These are phyloP conservation scores for Saraca asoca DNA, from an alignment of 331 rosid genomes.

Conservation along the genomic window DNA sequence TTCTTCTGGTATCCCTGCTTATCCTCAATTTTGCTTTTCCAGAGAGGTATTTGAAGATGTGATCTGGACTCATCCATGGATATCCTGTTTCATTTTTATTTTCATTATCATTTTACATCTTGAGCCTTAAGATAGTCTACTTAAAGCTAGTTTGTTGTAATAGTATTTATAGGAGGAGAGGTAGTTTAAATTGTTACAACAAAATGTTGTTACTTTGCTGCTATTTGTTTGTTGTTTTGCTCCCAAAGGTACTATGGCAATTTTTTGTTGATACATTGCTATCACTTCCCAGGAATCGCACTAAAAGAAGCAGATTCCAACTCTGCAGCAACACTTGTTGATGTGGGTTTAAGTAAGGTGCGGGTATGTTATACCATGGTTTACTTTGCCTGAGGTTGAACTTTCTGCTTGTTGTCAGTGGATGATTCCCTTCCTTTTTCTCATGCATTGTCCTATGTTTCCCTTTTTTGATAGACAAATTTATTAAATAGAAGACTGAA, in stretches of 20 bases:
- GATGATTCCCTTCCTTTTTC: slow-evolving; percentile 5
- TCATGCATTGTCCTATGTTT: background rate
- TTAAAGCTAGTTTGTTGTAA: too few relatives aligned
- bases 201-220: too few relatives aligned
- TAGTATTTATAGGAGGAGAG: too few relatives aligned
- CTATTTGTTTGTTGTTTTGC: slow-evolving; percentile 16
- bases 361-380: slow-evolving; percentile 23
- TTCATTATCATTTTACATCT: too few relatives aligned
- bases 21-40: too few relatives aligned
- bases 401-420: background rate
- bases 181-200: too few relatives aligned
- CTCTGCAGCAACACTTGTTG: slow-evolving; percentile 61
- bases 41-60: too few relatives aligned
- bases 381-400: background rate
- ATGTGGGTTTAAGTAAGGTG: slow-evolving; percentile 95
- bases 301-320: slow-evolving; percentile 59
- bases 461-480: background rate
- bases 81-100: too few relatives aligned
- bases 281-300: slow-evolving; percentile 64
- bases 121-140: too few relatives aligned
- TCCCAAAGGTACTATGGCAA: slow-evolving; percentile 22
- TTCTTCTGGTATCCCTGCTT: too few relatives aligned
- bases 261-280: slow-evolving; percentile 35
- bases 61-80: too few relatives aligned
- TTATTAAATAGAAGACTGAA: too few relatives aligned